Evolutionary conservation across 1,284 basidiomycete species (phyloP), one percentile per base, ranked within the genome.

Genomic region (Melampsora americana): DNA sequence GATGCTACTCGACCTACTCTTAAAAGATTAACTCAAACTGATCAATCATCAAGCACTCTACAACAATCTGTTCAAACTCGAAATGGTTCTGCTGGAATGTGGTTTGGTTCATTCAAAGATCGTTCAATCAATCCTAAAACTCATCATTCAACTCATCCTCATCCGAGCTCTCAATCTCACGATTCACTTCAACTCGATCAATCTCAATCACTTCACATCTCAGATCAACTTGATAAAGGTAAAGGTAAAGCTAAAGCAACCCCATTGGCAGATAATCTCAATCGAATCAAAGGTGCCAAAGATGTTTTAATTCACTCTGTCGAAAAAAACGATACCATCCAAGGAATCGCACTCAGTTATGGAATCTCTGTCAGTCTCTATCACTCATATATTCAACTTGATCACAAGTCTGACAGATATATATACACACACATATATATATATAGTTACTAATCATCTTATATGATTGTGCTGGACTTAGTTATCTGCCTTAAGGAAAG

Each of bases 261-360:
- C 1, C 72, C 72, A 32, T 44, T 74, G 50, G 72, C 72, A 23
- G 30, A 66, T 1, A 42, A 66, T 35, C 44, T 35, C 1, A 67
- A 67, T 30, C 30, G 65, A 12, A n/a, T 74, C n/a, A 66, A 66
- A 30, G 46, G 48, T 18, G 35, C 53, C 20, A 66, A 32, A 23
- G 64, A 74, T 65, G 72, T 74, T 14, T 35, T 74, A 4, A 74
- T 74, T 50, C 72, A 74, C 28, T 30, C 28, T 0, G 53, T 74
- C 20, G 46, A 66, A 16, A n/a, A 67, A 26, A 9, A 44, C n/a
- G 60, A 74, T 20, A 67, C 72, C 3, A 28, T 74, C 9, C 2
- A 64, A 4, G 72, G 65, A 14, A 66, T 74, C 28, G 72, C 72
- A 18, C 72, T 66, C 32, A 74, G 64, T 35, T 74, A 74, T 61